phyloP scores from a whole-genome alignment of 2,329 filamentous ascomycete genomes.

The Pyricularia pennisetigena region DNA sequence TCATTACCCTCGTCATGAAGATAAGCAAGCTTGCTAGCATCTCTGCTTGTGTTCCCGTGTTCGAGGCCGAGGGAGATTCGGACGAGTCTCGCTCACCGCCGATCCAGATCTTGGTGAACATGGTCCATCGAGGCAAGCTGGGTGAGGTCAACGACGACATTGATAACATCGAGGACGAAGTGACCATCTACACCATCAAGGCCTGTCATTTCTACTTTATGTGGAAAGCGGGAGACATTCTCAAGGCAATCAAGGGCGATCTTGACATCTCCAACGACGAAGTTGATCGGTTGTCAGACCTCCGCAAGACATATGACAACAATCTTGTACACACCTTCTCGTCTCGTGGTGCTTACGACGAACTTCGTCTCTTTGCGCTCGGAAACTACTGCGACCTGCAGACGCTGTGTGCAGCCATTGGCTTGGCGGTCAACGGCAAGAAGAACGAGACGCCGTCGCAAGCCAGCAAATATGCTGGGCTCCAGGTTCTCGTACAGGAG shows the following conservation, averaged over 20 bases:
- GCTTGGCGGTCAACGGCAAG: slow-evolving; percentile 23
- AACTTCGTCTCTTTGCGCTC: slow-evolving; percentile 65
- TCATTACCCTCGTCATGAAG: slow-evolving; percentile 67
- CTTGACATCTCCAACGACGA: slow-evolving; percentile 45
- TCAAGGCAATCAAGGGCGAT: slow-evolving; percentile 42
- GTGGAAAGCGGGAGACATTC: slow-evolving; percentile 69
- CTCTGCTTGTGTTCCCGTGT: slow-evolving; percentile 62
- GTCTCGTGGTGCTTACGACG: slow-evolving; percentile 60
- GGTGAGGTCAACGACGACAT: slow-evolving; percentile 59
- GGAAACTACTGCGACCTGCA: slow-evolving; percentile 75
- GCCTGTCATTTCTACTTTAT: slow-evolving; percentile 82
- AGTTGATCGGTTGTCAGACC: slow-evolving; percentile 47
- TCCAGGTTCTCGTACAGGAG: slow-evolving; percentile 57
- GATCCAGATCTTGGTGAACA: slow-evolving; percentile 61
- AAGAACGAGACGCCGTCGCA: slow-evolving; percentile 24
- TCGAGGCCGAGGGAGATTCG: slow-evolving; percentile 53
- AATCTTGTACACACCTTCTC: slow-evolving; percentile 61
- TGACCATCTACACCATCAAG: slow-evolving; percentile 67
- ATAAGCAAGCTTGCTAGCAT: slow-evolving; percentile 73
- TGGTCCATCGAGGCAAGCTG: slow-evolving; percentile 65
- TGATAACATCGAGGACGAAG: slow-evolving; percentile 69
- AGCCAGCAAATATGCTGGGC: slow-evolving; percentile 37
- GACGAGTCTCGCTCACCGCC: slow-evolving; percentile 38
- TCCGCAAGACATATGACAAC: slow-evolving; percentile 47
- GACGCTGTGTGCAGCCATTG: slow-evolving; percentile 66